phyloP scores from a whole-genome alignment of 352 stramenopile species.

The Nothophytophthora sp. region DNA sequence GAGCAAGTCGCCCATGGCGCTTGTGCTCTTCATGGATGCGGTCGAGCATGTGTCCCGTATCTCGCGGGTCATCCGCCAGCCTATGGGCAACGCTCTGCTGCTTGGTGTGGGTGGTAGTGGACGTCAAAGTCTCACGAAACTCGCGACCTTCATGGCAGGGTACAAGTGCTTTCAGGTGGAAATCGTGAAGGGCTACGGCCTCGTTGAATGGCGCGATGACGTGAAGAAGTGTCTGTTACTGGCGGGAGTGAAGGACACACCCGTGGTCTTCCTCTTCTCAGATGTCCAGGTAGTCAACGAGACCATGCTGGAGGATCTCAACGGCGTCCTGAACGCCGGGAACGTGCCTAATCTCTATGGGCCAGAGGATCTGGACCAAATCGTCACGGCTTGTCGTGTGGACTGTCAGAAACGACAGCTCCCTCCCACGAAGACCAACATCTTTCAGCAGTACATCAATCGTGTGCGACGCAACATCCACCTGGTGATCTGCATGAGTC shows the following conservation, averaged over 20 bases:
- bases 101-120: slow-evolving; percentile 93
- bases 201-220: slow-evolving; percentile 93
- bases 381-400: slow-evolving; percentile 88
- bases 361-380: slow-evolving; percentile 92
- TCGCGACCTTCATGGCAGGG: slow-evolving; percentile 93
- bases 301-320: slow-evolving; percentile 96
- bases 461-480: slow-evolving; percentile 92
- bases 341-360: slow-evolving; percentile 95
- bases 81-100: slow-evolving; percentile 90
- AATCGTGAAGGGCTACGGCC: slow-evolving; percentile 94
- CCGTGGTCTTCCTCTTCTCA: slow-evolving; percentile 93
- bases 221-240: slow-evolving; percentile 91
- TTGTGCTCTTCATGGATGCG: slow-evolving; percentile 89
- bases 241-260: slow-evolving; percentile 91
- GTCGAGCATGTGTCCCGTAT: slow-evolving; percentile 88
- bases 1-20: slow-evolving; percentile 90
- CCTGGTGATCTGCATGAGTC: slow-evolving; percentile 90
- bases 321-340: slow-evolving; percentile 94
- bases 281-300: slow-evolving; percentile 96
- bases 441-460: slow-evolving; percentile 94
- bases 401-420: slow-evolving; percentile 93
- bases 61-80: slow-evolving; percentile 77
- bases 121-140: slow-evolving; percentile 91
- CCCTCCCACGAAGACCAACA: slow-evolving; percentile 93
- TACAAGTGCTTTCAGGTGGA: slow-evolving; percentile 96